phyloP scores from a whole-genome alignment of 768 basidiomycete species.

The Leccinellum albellum region DNA sequence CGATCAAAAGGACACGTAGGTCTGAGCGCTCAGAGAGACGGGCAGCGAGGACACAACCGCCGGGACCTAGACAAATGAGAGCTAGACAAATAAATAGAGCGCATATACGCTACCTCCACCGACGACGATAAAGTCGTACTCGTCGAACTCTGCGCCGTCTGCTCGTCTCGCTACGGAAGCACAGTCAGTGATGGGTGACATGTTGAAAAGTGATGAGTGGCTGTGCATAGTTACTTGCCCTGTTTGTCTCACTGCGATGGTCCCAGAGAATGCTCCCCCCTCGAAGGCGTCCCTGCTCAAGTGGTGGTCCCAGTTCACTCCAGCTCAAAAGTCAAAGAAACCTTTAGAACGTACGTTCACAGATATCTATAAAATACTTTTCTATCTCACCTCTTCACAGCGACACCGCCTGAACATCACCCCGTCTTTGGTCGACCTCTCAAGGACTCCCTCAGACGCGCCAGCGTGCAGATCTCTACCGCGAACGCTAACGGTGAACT shows the following conservation, averaged over 20 bases:
- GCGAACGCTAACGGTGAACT: constrained; percentile 77
- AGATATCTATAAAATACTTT: constrained; percentile 25
- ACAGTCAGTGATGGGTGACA: not conserved
- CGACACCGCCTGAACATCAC: constrained; percentile 35
- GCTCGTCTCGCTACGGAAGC: constrained; percentile 3
- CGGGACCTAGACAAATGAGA: constrained; percentile 32
- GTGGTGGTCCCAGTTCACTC: constrained; percentile 80
- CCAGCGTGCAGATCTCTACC: constrained; percentile 91
- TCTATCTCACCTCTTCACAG: constrained; percentile 8
- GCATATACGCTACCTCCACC: constrained; percentile 44
- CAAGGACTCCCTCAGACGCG: constrained; percentile 77
- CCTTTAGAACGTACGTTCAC: constrained; percentile 36
- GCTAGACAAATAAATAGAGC: not conserved
- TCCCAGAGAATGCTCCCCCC: constrained; percentile 35
- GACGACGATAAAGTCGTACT: constrained; percentile 50
- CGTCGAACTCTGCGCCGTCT: constrained; percentile 14
- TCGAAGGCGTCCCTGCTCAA: constrained; percentile 63
- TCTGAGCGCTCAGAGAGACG: constrained; percentile 39
- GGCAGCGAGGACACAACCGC: constrained; percentile 43
- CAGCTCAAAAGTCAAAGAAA: constrained; percentile 60
- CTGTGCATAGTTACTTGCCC: constrained; percentile 10
- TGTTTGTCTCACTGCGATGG: constrained; percentile 15
- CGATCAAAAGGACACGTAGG: constrained; percentile 38
- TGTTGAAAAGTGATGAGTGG: constrained; percentile 9
- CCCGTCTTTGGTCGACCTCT: constrained; percentile 85